Evolutionary conservation across 2,329 filamentous ascomycete species (phyloP), one percentile per base, ranked within the genome.

Genomic region (Amauroascus niger): DNA sequence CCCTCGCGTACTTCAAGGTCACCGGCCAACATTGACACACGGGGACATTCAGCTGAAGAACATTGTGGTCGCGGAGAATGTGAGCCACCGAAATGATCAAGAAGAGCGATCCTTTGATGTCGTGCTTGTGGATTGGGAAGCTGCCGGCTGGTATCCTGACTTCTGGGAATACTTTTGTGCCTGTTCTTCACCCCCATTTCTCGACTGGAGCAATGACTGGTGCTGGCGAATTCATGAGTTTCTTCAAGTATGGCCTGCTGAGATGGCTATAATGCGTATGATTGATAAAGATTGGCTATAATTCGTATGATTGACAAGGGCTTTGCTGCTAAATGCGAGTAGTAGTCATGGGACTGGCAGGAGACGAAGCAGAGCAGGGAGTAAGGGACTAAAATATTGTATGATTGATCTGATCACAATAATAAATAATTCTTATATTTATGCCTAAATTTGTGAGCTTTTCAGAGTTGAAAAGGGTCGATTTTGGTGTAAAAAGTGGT

Each of bases 41-140:
- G 62, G 63, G 30, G 64, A 65, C 39, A 45, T 62, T 52, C 63
- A 67, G 58, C 62, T 60, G 55, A 63, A 63, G 47, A 64, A 63
- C 35, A 63, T 63, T 54, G 58, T 63, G 48, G 61, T 62, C 35
- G 58, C 35, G 14, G 59, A 62, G 49, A 61, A 62, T 54, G 30
- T 14, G 32, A 8, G 46, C 22, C 13, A 39, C 26, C 37, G 1
- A 33, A 62, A 63, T 16, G 50, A 52, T 41, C 61, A 62, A 55
- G 64, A 59, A 59, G 58, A 52, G 46, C 61, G 62, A 52, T 63
- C 58, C 44, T 65, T 66, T 61, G 62, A 65, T 40, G 22, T 65
- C 11, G 58, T 61, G 20, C 60, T 67, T 40, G 54, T 65, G 16
- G 63, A 66, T 55, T 65, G 63, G 62, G 62, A 60, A 52, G 54